phyloP scores from a whole-genome alignment of 768 basidiomycete species.

The Lactifluus hygrophoroides region DNA sequence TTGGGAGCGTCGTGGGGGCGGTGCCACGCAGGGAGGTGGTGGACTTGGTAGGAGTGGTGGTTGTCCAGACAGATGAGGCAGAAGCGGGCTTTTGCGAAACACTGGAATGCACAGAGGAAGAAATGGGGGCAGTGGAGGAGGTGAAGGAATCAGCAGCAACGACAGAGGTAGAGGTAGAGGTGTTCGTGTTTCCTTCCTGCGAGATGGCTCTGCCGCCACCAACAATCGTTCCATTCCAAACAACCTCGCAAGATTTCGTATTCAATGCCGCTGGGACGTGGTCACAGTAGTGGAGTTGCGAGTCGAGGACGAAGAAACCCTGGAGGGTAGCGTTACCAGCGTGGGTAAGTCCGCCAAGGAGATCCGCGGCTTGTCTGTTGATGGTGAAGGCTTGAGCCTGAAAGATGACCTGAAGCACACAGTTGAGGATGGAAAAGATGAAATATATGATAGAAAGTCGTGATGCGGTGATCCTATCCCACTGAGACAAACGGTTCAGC shows the following conservation, averaged over 20 bases:
- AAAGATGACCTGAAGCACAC: constrained; percentile 55
- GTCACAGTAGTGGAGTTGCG: constrained; percentile 51
- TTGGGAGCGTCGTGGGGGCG: not conserved
- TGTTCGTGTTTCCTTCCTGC: constrained; percentile 17
- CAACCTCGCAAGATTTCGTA: constrained; percentile 37
- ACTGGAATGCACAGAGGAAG: not conserved
- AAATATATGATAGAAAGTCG: constrained; percentile 58
- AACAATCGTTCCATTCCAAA: constrained; percentile 42
- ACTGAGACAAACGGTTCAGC: constrained; percentile 32
- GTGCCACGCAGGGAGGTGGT: not conserved
- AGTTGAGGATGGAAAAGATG: constrained; percentile 57
- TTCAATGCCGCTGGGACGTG: constrained; percentile 35
- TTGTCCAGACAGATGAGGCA: not conserved
- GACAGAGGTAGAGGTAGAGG: constrained; percentile 1
- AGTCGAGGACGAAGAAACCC: constrained; percentile 45
- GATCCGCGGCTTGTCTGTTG: constrained; percentile 49
- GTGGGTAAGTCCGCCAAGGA: constrained; percentile 42
- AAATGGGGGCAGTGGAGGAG: not conserved
- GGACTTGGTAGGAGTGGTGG: not conserved
- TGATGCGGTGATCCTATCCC: constrained; percentile 63
- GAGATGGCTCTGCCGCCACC: not conserved
- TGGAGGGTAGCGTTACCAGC: constrained; percentile 40
- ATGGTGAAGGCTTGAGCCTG: constrained; percentile 59
- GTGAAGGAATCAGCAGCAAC: not conserved
- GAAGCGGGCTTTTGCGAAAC: not conserved